Evolutionary conservation across 2,329 filamentous ascomycete species (phyloP), one percentile per base, ranked within the genome.

Genomic region (Botrytis deweyae): DNA sequence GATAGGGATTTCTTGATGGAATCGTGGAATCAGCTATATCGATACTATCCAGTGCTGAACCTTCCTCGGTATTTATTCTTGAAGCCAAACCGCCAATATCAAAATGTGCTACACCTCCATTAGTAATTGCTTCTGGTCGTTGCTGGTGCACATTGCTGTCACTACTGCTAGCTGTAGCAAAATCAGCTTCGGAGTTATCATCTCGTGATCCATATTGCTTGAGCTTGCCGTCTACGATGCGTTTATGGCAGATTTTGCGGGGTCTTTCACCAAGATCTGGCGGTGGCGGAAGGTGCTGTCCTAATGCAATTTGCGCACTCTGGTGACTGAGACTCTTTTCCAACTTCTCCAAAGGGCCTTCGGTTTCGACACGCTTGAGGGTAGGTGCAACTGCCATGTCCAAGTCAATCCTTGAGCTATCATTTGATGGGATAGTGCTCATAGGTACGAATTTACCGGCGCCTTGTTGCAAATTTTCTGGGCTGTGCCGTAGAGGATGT

Each of bases 291-390:
- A 44, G 2, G 14, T 29, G 40, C 29, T 65, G 33, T 22, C 38
- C 69, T 2, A 29, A 38, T 8, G 36, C 16, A 12, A 72, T 65
- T 1, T 72, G 36, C 7, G 49, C 29, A 20, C 69, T 72, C 4
- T 40, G 44, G 4, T 72, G 33, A 4, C 7, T 42, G 25, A 72
- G 25, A 38, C 46, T 65, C 16, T 52, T 63, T 25, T 72, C 42
- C 20, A 72, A 42, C 22, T 29, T 40, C 4, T 55, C 59, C 10
- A 66, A n/a, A 16, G 69, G 69, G 6, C 69, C 66, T 42, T 69
- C 66, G 2, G 36, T 69, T 20, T 69, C 66, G 10, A 69, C 66
- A 14, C 66, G 66, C 18, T 44, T 69, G 6, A 69, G 44, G 16
- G 4, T 36, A 1, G 64, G 44, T 66, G 42, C 44, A 9, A 38